Conservation (phyloP, 2,329 filamentous ascomycete species). For the Colletotrichum sp. region DNA sequence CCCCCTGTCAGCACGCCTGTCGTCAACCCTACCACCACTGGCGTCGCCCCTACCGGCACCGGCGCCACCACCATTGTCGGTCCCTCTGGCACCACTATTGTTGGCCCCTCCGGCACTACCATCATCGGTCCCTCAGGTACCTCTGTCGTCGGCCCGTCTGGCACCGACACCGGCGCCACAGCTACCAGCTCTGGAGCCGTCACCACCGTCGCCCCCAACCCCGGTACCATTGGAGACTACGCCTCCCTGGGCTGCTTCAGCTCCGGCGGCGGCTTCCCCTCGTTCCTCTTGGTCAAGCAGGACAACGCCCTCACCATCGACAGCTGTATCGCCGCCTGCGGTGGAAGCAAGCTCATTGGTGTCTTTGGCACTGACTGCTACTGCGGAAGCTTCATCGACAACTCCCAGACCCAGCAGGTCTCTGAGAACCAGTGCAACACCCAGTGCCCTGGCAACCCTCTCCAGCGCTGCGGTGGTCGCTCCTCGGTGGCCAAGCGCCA, state of each 20-base stretch:
- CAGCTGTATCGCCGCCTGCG: constrained; percentile 28
- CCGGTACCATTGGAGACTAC: constrained; percentile 24
- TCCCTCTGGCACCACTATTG: not conserved
- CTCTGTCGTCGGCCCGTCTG: not conserved
- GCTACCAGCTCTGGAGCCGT: not conserved
- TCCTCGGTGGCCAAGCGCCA: not conserved
- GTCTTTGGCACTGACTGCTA: constrained; percentile 31
- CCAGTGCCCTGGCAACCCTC: constrained; percentile 30
- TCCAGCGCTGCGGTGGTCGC: constrained; percentile 30
- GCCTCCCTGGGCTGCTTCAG: constrained; percentile 29
- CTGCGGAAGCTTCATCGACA: constrained; percentile 28
- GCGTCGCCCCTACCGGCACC: not conserved
- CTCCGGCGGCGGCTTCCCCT: constrained; percentile 25
- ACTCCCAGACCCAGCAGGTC: constrained; percentile 4
- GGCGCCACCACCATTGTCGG: not conserved
- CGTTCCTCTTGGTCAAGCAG: constrained; percentile 22
- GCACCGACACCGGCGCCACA: not conserved
- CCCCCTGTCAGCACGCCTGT: too few species aligned
- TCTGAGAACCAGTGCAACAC: constrained; percentile 27
- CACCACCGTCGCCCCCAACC: constrained; percentile 11
- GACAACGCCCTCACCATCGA: constrained; percentile 30
- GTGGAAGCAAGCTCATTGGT: constrained; percentile 27
- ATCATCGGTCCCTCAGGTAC: not conserved
- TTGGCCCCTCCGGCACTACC: not conserved
- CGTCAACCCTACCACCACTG: too few species aligned